phyloP scores from a whole-genome alignment of 805 yeast species.

The Suhomyces sp. region DNA sequence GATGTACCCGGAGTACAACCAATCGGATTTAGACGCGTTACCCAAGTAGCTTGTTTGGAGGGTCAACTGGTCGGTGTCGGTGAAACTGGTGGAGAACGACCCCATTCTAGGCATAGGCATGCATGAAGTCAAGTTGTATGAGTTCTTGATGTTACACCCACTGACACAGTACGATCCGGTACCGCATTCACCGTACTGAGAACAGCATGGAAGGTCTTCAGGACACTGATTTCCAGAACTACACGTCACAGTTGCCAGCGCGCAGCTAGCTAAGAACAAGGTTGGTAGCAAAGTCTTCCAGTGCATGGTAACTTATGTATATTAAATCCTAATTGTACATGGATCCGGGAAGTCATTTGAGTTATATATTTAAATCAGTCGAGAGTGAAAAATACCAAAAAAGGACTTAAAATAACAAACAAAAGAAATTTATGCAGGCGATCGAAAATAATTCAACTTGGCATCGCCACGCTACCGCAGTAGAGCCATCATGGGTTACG shows the following conservation, averaged over 20 bases:
- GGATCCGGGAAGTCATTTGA: background rate
- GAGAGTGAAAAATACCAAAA: background rate
- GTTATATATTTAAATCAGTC: background rate
- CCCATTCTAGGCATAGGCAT: constrained; percentile 82
- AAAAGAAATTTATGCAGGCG: background rate
- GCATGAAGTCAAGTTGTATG: constrained; percentile 66
- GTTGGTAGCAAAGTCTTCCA: background rate
- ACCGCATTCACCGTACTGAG: constrained; percentile 77
- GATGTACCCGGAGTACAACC: constrained; percentile 65
- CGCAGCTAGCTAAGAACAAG: background rate
- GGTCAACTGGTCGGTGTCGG: constrained; percentile 22
- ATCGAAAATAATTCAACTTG: background rate
- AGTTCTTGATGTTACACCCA: constrained; percentile 78
- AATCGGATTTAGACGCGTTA: constrained; percentile 60
- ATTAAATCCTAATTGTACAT: background rate
- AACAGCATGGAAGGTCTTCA: constrained; percentile 78
- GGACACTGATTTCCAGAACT: constrained; percentile 63
- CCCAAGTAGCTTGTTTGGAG: constrained; percentile 55
- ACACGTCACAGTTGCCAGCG: constrained; percentile 36
- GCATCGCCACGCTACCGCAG: too few relatives aligned
- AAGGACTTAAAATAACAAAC: background rate
- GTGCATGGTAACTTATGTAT: background rate
- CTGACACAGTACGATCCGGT: constrained; percentile 76
- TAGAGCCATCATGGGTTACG: too few relatives aligned
- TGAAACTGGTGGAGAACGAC: constrained; percentile 43